Percentiles rank a stretch among this genome's conserved stretches.
These are phyloP conservation scores for Evernia prunastri DNA, from an alignment of 495 filamentous ascomycete species.

Conservation along the genomic window DNA sequence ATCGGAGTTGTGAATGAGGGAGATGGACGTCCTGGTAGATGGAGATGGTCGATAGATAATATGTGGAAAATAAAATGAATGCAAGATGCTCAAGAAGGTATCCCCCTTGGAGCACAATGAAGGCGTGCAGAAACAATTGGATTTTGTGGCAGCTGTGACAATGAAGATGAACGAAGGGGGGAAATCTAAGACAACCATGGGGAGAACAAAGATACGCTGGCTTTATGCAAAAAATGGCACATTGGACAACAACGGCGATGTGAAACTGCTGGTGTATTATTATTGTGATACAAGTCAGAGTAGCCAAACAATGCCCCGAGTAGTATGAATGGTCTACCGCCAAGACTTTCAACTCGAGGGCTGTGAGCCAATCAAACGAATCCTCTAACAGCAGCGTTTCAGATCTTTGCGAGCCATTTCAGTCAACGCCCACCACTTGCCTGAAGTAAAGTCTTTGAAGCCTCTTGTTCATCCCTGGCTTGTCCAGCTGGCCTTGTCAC, in stretches of 20 bases:
- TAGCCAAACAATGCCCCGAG: neutral
- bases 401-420: neutral
- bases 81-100: neutral
- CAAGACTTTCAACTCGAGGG: neutral
- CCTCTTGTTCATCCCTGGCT: neutral
- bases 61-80: neutral
- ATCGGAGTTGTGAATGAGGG: neutral
- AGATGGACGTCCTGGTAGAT: neutral
- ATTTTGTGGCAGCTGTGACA: neutral
- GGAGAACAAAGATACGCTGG: neutral
- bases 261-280: neutral
- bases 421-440: neutral
- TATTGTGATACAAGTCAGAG: neutral
- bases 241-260: neutral
- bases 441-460: neutral
- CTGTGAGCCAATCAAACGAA: conserved; percentile 4
- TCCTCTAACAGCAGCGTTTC: neutral
- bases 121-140: neutral
- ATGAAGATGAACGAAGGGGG: neutral
- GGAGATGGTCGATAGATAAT: too few species aligned
- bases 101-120: neutral
- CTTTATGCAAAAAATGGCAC: neutral
- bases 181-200: neutral
- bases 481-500: neutral
- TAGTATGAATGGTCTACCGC: neutral